Percentiles rank a stretch among this genome's conserved stretches.
Conservation (phyloP, 1,284 basidiomycete genomes). For the Phenoliferia sp. region DNA sequence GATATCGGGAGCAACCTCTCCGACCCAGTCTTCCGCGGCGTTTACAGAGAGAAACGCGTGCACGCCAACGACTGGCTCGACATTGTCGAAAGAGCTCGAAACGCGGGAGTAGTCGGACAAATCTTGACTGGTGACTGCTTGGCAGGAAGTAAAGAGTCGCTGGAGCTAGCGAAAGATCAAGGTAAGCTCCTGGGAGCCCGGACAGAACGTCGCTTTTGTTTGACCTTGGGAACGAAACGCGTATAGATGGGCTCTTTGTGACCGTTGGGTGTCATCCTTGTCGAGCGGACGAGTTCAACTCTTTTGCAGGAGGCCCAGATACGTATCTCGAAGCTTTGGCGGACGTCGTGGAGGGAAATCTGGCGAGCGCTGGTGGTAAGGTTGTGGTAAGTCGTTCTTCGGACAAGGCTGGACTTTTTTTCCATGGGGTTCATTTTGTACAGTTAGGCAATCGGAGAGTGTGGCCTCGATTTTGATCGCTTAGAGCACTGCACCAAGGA, state of each 20-base stretch:
- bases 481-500: slow-evolving; percentile 59
- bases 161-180: slow-evolving; percentile 58
- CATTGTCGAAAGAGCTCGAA: slow-evolving; percentile 58
- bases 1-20: slow-evolving; percentile 31
- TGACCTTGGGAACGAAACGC: not conserved
- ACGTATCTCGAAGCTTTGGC: slow-evolving; percentile 63
- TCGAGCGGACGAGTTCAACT: slow-evolving; percentile 68
- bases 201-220: not conserved
- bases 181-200: slow-evolving; percentile 44
- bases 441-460: slow-evolving; percentile 63
- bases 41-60: slow-evolving; percentile 47
- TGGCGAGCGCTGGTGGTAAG: slow-evolving; percentile 45
- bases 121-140: slow-evolving; percentile 77
- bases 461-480: slow-evolving; percentile 83
- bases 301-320: slow-evolving; percentile 55
- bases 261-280: slow-evolving; percentile 86
- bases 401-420: not conserved
- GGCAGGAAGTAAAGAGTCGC: slow-evolving; percentile 58
- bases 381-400: not conserved
- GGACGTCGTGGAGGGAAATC: slow-evolving; percentile 53
- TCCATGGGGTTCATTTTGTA: not conserved
- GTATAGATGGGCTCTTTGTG: slow-evolving; percentile 55
- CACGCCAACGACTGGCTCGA: slow-evolving; percentile 58
- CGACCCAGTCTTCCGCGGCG: slow-evolving; percentile 44
- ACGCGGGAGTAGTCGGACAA: slow-evolving; percentile 67